Base-by-base conservation (phyloP, 2,329 filamentous ascomycete genomes). In the Acrodontium crateriforme region DNA sequence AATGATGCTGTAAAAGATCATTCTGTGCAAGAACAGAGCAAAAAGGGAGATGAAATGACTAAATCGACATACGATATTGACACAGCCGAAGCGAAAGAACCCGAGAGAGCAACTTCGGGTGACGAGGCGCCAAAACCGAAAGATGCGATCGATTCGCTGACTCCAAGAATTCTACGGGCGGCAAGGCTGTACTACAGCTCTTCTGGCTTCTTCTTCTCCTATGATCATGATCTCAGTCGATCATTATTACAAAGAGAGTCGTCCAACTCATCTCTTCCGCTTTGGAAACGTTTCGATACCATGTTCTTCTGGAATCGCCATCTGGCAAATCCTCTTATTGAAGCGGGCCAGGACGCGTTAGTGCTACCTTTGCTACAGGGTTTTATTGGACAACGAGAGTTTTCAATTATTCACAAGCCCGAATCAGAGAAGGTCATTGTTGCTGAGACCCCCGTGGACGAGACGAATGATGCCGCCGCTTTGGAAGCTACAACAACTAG, bases 121-220 rank as follows among this genome's bases (percentile, higher is more conserved):
- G n/a, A n/a, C n/a, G 21, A 16, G 18, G 13, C 22, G 5, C 10
- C 30, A 12, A 26, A 33, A 22, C 20, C 24, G 4, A 33, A 27
- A 16, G 42, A 32, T 12, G 42, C 39, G 4, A 41, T 50, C 18
- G 44, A 48, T n/a, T 44, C 44, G 13, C 56, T 95, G 17, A 61
- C 92, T 8, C 87, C 87, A 2, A 92, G 93, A 47, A 63, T 95
- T 20, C 55, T 98, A 22, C 71, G 78, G 21, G 91, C 81, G 17
- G 76, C 83, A 2, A 81, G 81, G 46, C 71, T 95, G 30, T 71
- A 93, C 35, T 87, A 94, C 47, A 75, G 79, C 1, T 69, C 74
- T 0, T 69, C 69, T 37, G 94, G 82, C 51, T 95, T 94, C 54
- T 95, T 78, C 60, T 98, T 87, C 53, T 85, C 85, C 1, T 94